phyloP scores from a whole-genome alignment of 352 stramenopile species.

The Phytophthora fragariae region DNA sequence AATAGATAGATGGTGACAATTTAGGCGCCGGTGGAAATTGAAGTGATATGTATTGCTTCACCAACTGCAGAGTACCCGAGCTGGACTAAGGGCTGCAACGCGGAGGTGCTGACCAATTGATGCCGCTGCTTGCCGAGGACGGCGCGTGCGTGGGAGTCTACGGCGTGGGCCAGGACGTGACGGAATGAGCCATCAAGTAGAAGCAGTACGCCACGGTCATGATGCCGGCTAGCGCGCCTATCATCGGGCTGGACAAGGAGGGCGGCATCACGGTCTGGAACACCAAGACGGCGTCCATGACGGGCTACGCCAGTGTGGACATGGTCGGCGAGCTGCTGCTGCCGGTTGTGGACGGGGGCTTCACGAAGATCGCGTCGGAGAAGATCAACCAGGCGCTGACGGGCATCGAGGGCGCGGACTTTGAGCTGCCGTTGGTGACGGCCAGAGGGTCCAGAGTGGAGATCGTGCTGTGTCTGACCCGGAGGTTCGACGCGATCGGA shows the following conservation, averaged over 20 bases:
- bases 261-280: conserved; percentile 80
- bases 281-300: conserved; percentile 62
- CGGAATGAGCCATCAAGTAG: conserved; percentile 60
- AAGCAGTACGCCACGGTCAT: conserved; percentile 74
- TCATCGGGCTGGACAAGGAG: conserved; percentile 81
- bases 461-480: conserved; percentile 65
- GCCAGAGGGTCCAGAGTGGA: conserved; percentile 57
- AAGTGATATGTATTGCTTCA: no score
- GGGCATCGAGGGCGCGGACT: conserved; percentile 58
- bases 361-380: conserved; percentile 50
- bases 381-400: conserved; percentile 62
- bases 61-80: no score
- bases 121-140: conserved; percentile 51
- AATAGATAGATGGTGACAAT: no score
- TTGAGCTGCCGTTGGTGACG: conserved; percentile 62
- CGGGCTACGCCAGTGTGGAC: conserved; percentile 53
- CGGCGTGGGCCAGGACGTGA: conserved; percentile 68
- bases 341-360: conserved; percentile 56
- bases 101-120: conserved; percentile 64
- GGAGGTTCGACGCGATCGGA: conserved; percentile 52
- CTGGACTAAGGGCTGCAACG: conserved; percentile 43
- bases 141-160: conserved; percentile 58
- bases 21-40: no score
- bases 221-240: conserved; percentile 80
- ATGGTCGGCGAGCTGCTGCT: conserved; percentile 63